Percentiles rank a stretch among this genome's conserved stretches.
These are phyloP conservation scores for Diaporthe amygdali DNA, from an alignment of 2,329 filamentous ascomycete genomes.

Conservation along the genomic window DNA sequence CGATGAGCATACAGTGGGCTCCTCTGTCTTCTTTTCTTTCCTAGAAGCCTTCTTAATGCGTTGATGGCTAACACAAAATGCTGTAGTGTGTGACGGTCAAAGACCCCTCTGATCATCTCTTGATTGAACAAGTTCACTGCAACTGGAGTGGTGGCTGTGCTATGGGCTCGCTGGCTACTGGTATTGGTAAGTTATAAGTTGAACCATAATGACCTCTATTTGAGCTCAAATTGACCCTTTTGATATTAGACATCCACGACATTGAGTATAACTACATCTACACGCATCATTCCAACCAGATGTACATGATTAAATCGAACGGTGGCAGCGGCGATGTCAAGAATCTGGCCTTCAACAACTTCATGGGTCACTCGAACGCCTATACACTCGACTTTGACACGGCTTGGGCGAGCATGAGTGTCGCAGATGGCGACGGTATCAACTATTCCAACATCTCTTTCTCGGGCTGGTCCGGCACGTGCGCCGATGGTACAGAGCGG, in stretches of 20 bases:
- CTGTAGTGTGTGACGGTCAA: conserved; percentile 39
- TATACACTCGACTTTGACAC: conserved; percentile 62
- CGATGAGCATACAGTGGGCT: conserved; percentile 48
- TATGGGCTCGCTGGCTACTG: conserved; percentile 58
- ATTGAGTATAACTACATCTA: conserved; percentile 63
- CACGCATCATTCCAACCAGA: conserved; percentile 64
- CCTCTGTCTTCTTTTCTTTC: neutral
- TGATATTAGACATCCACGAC: conserved; percentile 47
- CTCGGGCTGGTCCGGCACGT: conserved; percentile 61
- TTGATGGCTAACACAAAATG: no score
- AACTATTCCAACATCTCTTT: conserved; percentile 57
- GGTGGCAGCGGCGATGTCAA: conserved; percentile 59
- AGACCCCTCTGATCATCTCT: conserved; percentile 55
- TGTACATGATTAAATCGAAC: conserved; percentile 68
- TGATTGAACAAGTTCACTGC: conserved; percentile 66
- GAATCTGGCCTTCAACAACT: conserved; percentile 59
- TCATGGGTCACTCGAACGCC: conserved; percentile 64
- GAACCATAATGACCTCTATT: no score
- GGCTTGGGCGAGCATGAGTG: conserved; percentile 45
- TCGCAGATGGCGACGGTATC: conserved; percentile 52
- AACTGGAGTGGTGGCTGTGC: conserved; percentile 61
- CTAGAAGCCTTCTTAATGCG: no score
- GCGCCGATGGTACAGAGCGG: conserved; percentile 51
- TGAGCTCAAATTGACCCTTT: neutral
- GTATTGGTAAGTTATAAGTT: conserved; percentile 35